These are phyloP conservation scores for Dothiorella sarmentorum DNA, from an alignment of 2,329 filamentous ascomycete genomes.

Conservation along the genomic window DNA sequence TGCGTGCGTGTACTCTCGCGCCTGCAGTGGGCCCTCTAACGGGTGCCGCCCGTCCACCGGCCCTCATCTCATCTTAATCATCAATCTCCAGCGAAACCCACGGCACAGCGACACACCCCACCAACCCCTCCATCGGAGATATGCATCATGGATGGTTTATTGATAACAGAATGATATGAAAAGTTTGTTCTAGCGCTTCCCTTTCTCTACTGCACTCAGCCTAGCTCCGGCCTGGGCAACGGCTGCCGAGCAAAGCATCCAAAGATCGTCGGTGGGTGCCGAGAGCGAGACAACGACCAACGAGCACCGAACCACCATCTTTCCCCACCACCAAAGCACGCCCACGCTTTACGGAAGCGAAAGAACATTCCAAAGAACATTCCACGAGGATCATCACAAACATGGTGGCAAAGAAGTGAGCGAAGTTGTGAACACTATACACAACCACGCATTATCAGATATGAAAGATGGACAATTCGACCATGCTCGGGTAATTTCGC, in stretches of 20 bases:
- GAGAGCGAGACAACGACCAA: background rate
- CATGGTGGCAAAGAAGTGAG: background rate
- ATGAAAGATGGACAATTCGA: background rate
- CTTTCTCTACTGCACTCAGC: background rate
- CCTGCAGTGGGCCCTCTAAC: background rate
- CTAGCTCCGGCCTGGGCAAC: constrained; percentile 11
- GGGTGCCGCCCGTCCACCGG: background rate
- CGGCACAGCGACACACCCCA: background rate
- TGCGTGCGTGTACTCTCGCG: background rate
- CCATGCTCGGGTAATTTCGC: background rate
- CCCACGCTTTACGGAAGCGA: background rate
- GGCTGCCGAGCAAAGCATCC: constrained; percentile 3
- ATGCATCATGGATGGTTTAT: constrained; percentile 1
- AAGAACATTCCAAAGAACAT: constrained; percentile 10
- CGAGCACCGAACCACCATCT: background rate
- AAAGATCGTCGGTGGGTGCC: background rate
- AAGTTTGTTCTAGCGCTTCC: background rate
- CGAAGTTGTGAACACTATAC: too few species aligned
- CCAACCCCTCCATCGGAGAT: constrained; percentile 1
- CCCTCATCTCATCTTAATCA: background rate
- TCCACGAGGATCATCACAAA: background rate
- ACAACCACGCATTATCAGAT: background rate
- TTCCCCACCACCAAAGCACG: background rate
- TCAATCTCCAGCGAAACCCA: constrained; percentile 1
- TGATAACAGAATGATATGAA: background rate